Evolutionary conservation across 2,329 filamentous ascomycete species (phyloP).

Genomic region (Fusarium poae): DNA sequence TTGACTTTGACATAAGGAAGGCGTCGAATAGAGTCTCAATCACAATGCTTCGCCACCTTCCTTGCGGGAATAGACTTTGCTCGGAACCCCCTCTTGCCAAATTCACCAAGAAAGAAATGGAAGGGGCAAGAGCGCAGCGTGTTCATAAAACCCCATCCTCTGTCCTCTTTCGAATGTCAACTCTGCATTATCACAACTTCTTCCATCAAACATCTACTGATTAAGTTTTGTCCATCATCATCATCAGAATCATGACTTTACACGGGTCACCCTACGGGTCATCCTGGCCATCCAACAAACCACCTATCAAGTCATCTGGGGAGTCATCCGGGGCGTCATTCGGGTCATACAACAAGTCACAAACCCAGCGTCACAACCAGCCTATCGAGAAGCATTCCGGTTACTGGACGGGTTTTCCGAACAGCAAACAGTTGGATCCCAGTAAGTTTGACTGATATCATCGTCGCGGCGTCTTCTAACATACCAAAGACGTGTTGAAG

Average conservation of each 20-base stretch:
- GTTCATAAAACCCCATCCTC: neutral
- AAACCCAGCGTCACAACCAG: too few species aligned
- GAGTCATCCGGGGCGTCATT: too few species aligned
- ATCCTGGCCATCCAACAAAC: neutral
- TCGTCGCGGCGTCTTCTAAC: neutral
- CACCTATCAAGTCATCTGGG: neutral
- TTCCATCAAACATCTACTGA: neutral
- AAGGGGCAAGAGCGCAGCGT: neutral
- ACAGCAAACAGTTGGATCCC: too few species aligned
- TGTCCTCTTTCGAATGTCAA: neutral
- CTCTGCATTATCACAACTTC: neutral
- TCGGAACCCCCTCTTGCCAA: neutral
- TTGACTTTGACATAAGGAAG: neutral
- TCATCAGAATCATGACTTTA: too few species aligned
- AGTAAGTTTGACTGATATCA: neutral
- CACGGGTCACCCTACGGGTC: neutral
- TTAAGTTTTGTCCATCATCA: neutral
- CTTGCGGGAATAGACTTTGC: neutral
- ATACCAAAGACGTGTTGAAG: too few species aligned
- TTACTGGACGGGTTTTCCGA: too few species aligned
- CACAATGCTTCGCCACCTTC: too few species aligned
- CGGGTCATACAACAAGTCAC: too few species aligned
- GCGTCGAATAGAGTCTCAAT: too few species aligned
- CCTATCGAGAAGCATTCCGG: too few species aligned
- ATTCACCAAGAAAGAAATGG: neutral